phyloP scores from a whole-genome alignment of 176 grass and related monocot genomes.

The Avena insularis region DNA sequence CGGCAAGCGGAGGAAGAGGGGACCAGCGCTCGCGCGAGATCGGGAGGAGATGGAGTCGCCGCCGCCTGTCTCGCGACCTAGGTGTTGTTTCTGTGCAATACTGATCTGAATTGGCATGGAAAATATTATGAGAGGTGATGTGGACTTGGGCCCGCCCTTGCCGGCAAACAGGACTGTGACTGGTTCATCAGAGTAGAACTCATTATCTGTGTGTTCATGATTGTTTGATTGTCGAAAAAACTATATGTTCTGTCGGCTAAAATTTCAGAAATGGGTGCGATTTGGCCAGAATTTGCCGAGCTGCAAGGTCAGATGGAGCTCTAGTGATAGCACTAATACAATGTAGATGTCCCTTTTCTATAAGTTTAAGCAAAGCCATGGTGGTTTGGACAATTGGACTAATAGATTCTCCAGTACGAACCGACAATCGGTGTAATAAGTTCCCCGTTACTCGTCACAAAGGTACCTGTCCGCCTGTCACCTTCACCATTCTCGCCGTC shows the following conservation, averaged over 20 bases:
- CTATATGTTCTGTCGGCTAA: neutral
- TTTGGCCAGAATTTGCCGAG: neutral
- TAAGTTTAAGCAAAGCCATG: constrained; percentile 47
- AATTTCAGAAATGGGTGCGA: neutral
- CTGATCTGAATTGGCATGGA: too few relatives aligned
- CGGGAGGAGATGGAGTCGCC: too few relatives aligned
- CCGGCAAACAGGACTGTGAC: neutral
- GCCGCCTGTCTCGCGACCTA: too few relatives aligned
- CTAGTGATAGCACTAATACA: neutral
- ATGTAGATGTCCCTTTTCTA: constrained; percentile 19
- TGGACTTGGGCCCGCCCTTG: constrained; percentile 14
- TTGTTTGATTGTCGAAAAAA: neutral
- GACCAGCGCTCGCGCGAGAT: too few relatives aligned
- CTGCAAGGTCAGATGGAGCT: neutral
- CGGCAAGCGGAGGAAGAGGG: too few relatives aligned
- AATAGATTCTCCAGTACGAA: constrained; percentile 26
- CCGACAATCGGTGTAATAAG: neutral
- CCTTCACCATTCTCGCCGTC: neutral
- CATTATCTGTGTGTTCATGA: neutral
- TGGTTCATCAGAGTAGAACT: neutral
- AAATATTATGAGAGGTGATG: too few relatives aligned
- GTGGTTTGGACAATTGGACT: constrained; percentile 53
- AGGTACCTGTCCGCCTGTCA: neutral
- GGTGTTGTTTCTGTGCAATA: too few relatives aligned
- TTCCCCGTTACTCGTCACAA: neutral